Conservation (phyloP, 148 eudicot genomes). For the Talinum fruticosum region DNA sequence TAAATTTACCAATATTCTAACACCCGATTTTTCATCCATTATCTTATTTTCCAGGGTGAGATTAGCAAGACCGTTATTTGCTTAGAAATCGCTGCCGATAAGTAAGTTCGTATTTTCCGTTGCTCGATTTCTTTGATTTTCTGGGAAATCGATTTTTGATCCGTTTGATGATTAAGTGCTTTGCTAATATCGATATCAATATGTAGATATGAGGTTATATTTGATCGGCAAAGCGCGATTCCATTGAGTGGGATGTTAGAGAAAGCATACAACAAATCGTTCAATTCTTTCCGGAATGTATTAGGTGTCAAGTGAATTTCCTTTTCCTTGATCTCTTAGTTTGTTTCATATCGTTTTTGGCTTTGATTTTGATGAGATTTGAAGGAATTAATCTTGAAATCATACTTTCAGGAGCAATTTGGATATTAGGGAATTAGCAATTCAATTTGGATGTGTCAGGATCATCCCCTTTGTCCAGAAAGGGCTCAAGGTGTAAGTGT, state of each 20-base stretch:
- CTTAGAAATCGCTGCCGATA: slow-evolving; percentile 76
- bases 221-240: slow-evolving; percentile 67
- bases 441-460: slow-evolving; percentile 90
- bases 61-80: slow-evolving; percentile 88
- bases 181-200: slow-evolving; percentile 3
- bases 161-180: slow-evolving; percentile 13
- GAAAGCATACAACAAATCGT: slow-evolving; percentile 78
- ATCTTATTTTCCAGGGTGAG: slow-evolving; percentile 60
- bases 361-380: slow-evolving; percentile 1
- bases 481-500: slow-evolving; percentile 72
- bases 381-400: not conserved
- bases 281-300: slow-evolving; percentile 77
- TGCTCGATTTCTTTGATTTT: not conserved
- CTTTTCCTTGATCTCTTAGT: not conserved
- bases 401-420: slow-evolving; percentile 62
- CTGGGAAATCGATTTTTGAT: not conserved
- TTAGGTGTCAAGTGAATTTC: slow-evolving; percentile 77
- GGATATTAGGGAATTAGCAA: slow-evolving; percentile 83
- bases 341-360: not conserved
- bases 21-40: not conserved
- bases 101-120: slow-evolving; percentile 29
- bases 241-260: slow-evolving; percentile 87
- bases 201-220: slow-evolving; percentile 60
- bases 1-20: not conserved
- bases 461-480: slow-evolving; percentile 79